These are phyloP conservation scores for Exophiala sp. DNA, from an alignment of 2,329 filamentous ascomycete species.

Conservation along the genomic window DNA sequence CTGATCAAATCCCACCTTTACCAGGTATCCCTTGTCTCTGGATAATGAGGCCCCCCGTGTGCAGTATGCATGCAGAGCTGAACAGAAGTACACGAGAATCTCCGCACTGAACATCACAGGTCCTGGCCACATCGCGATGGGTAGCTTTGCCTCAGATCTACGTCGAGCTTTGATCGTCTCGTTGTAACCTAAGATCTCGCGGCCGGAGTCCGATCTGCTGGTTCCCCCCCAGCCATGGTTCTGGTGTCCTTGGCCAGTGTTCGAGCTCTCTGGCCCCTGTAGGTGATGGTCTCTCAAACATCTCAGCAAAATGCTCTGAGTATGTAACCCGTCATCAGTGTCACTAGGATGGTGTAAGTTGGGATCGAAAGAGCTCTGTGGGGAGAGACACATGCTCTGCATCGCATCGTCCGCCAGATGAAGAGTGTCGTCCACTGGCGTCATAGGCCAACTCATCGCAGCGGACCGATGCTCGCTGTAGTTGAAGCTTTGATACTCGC, in stretches of 20 bases:
- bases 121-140: neutral
- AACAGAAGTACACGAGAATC: neutral
- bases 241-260: neutral
- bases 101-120: neutral
- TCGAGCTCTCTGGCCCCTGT: neutral
- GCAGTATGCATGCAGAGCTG: neutral
- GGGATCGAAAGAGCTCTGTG: constrained; percentile 9
- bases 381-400: constrained; percentile 6
- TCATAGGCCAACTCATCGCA: constrained; percentile 16
- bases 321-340: constrained; percentile 9
- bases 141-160: neutral
- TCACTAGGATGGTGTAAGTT: constrained; percentile 2
- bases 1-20: too few species aligned
- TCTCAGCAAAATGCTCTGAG: constrained; percentile 10
- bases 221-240: neutral
- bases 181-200: neutral
- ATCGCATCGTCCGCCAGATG: constrained; percentile 10
- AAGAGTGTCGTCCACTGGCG: constrained; percentile 8
- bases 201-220: neutral
- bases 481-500: constrained; percentile 18
- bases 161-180: neutral
- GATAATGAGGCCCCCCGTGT: neutral
- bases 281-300: constrained; percentile 8
- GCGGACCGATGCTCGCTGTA: constrained; percentile 7
- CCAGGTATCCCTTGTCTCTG: neutral